Conservation (phyloP, 768 basidiomycete genomes). For the Naematelia aurantialba region DNA sequence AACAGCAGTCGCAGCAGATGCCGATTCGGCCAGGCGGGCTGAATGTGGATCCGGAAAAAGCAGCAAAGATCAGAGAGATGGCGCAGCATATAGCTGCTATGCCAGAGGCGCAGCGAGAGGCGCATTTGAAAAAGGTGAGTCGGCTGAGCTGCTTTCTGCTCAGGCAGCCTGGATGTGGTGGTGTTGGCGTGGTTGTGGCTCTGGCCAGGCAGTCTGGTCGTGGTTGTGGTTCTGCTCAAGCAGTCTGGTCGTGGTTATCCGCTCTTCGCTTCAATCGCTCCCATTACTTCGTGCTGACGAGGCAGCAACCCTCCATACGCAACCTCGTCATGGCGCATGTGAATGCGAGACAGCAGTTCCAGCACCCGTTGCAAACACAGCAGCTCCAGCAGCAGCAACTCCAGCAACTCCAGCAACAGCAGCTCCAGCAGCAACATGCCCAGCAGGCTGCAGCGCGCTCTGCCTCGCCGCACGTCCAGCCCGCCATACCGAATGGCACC, state of each 20-base stretch:
- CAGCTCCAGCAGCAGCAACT: slow-evolving; percentile 3
- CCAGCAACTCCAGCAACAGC: slow-evolving; percentile 4
- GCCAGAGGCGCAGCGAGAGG: slow-evolving; percentile 7
- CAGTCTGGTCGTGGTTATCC: too few species aligned
- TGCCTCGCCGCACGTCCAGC: slow-evolving; percentile 2
- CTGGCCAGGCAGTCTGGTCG: too few species aligned
- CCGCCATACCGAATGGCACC: slow-evolving; percentile 7
- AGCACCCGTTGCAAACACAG: slow-evolving; percentile 1
- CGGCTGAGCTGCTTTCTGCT: too few species aligned
- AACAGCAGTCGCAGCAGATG: neutral
- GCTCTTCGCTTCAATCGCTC: too few species aligned
- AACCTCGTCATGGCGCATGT: neutral
- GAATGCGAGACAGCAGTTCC: neutral
- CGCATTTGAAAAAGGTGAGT: slow-evolving; percentile 10
- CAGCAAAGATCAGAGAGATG: neutral
- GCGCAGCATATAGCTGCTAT: slow-evolving; percentile 6
- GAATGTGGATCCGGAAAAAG: neutral
- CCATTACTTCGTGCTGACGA: too few species aligned
- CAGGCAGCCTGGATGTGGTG: too few species aligned
- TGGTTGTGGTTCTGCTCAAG: too few species aligned
- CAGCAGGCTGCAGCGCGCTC: slow-evolving; percentile 8
- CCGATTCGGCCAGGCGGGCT: slow-evolving; percentile 1
- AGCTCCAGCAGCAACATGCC: slow-evolving; percentile 8
- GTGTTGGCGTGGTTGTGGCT: too few species aligned
- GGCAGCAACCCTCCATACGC: slow-evolving; percentile 3